A percentile compares a stretch with the other conserved stretches of the same genome.
Evolutionary conservation across 2,329 filamentous ascomycete species (phyloP).

Genomic region (Tolypocladium nubicola): DNA sequence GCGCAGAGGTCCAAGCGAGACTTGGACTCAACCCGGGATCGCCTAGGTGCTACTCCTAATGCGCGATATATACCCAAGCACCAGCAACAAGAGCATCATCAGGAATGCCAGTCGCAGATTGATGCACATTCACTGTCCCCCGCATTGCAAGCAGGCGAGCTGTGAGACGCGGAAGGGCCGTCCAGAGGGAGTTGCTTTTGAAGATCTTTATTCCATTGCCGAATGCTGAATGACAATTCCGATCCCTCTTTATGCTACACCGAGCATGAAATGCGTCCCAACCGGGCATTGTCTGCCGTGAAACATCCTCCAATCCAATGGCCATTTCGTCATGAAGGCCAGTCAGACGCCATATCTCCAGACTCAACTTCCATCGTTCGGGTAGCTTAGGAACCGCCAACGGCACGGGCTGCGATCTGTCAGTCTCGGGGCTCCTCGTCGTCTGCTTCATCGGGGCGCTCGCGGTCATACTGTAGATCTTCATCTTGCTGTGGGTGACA

Average conservation of each 20-base stretch:
- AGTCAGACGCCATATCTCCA: constrained; percentile 28
- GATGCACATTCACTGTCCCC: neutral
- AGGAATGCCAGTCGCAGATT: neutral
- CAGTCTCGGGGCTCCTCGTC: constrained; percentile 10
- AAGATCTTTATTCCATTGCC: constrained; percentile 28
- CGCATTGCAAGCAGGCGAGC: neutral
- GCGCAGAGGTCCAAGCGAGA: neutral
- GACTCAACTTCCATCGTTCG: constrained; percentile 18
- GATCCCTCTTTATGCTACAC: constrained; percentile 25
- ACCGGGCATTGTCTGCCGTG: constrained; percentile 23
- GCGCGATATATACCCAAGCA: neutral
- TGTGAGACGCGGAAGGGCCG: neutral
- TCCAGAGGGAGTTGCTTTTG: constrained; percentile 7
- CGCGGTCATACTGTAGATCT: constrained; percentile 74
- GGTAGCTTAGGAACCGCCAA: constrained; percentile 37
- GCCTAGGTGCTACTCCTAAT: no score
- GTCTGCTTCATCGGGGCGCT: neutral
- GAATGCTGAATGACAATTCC: constrained; percentile 25
- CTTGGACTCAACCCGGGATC: neutral
- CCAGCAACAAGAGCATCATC: neutral
- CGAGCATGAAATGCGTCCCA: constrained; percentile 30
- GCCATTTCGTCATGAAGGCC: constrained; percentile 24
- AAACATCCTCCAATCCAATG: constrained; percentile 22
- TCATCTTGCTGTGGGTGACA: constrained; percentile 91
- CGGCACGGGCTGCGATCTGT: constrained; percentile 44